phyloP scores from a whole-genome alignment of 345 rosid species.

The Citrus unshiu region DNA sequence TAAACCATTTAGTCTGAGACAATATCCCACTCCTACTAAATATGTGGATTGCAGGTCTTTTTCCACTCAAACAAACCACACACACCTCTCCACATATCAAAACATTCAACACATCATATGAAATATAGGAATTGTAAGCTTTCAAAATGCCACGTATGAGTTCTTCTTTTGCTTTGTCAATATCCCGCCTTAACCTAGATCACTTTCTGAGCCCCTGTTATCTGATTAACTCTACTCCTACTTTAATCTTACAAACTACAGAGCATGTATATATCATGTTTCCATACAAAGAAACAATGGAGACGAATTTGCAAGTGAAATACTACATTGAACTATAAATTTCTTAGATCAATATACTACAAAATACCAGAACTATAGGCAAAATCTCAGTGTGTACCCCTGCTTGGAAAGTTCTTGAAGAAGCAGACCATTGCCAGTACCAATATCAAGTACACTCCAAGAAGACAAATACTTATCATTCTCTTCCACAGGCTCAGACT shows the following conservation, averaged over 20 bases:
- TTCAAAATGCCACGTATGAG: not conserved
- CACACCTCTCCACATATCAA: not conserved
- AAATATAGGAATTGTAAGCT: not conserved
- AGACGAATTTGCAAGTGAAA: not conserved
- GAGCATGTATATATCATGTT: not conserved
- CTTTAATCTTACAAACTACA: not conserved
- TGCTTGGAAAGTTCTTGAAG: constrained; percentile 94
- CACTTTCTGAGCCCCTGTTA: not conserved
- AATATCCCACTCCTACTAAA: not conserved
- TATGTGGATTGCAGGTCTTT: not conserved
- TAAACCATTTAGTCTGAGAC: not conserved
- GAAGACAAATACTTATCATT: constrained; percentile 53
- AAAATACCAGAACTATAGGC: constrained; percentile 30
- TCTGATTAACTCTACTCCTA: not conserved
- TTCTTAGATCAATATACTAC: constrained; percentile 1
- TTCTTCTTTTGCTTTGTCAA: not conserved
- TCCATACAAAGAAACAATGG: not conserved
- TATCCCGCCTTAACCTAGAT: not conserved
- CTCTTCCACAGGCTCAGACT: constrained; percentile 46
- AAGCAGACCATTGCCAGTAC: constrained; percentile 95
- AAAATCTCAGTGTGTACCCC: constrained; percentile 62
- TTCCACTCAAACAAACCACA: not conserved
- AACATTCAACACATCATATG: not conserved
- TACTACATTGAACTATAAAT: not conserved
- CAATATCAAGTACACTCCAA: constrained; percentile 96